Percentiles rank a stretch among this genome's conserved stretches.
phyloP scores from a whole-genome alignment of 2,329 filamentous ascomycete genomes.

The Exophiala sp. region DNA sequence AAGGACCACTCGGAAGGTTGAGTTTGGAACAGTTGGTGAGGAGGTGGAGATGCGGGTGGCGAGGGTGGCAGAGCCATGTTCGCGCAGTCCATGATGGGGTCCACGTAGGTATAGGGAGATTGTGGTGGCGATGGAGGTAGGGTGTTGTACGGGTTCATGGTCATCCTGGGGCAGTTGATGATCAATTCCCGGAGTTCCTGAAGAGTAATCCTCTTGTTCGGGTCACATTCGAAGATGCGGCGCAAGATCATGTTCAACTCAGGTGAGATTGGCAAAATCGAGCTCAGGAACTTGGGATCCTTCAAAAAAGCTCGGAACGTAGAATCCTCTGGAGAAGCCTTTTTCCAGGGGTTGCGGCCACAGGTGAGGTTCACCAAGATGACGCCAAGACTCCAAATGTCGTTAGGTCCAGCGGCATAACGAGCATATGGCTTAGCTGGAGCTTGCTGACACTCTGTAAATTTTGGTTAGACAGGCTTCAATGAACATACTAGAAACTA shows the following conservation, averaged over 20 bases:
- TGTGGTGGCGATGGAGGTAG: conserved; percentile 37
- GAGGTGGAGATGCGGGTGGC: conserved; percentile 31
- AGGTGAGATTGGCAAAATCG: conserved; percentile 84
- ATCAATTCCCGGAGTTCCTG: conserved; percentile 75
- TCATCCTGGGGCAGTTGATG: conserved; percentile 71
- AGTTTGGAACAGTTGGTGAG: conserved; percentile 17
- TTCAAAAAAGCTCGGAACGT: conserved; percentile 89
- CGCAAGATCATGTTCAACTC: conserved; percentile 85
- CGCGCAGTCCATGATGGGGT: conserved; percentile 34
- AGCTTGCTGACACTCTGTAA: conserved; percentile 80
- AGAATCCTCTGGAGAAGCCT: conserved; percentile 86
- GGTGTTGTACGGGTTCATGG: conserved; percentile 40
- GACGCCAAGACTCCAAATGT: conserved; percentile 97
- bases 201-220: conserved; percentile 76
- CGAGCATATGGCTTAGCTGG: conserved; percentile 66
- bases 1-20: conserved; percentile 27
- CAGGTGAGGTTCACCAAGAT: conserved; percentile 97
- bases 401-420: conserved; percentile 91
- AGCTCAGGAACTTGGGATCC: conserved; percentile 82
- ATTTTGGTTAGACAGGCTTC: conserved; percentile 24
- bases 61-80: conserved; percentile 36
- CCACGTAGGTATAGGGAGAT: conserved; percentile 33
- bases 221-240: conserved; percentile 83
- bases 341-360: conserved; percentile 98
- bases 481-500: not conserved